Base-by-base conservation (phyloP, 1,284 basidiomycete species). In the Taiwanofungus camphoratus region DNA sequence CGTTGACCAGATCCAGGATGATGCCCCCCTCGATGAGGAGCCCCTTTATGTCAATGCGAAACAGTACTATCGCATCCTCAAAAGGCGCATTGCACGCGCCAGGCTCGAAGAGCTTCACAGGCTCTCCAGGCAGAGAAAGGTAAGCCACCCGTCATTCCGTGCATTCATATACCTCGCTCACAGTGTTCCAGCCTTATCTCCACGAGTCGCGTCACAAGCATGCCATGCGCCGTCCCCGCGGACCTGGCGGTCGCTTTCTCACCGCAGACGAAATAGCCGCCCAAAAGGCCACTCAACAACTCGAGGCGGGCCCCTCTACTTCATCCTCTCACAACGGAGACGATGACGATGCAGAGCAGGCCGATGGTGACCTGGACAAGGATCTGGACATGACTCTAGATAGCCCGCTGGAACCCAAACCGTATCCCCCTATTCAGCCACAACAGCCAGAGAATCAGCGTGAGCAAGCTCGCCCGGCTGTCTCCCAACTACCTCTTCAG, bases 151-250 rank as follows among this genome's bases (percentile, higher is more conserved):
- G 52, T 13, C 40, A 9, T 16, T 33, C 34, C 41, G 21, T 34
- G 19, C 37, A 23, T 34, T 27, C 37, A 16, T 31, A 18, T 29
- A 26, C 42, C 23, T 38, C 39, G 23, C 31, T 31, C 44, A 49
- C 27, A n/a, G 22, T 44, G 41, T 5, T 19, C 32, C 49, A 97
- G 92, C 94, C 94, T 1, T 98, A 97, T 68, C 80, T 97, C 20
- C 94, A 98, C 57, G 94, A 98, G 63, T 95, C 92, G 19, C 82
- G 95, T 35, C 95, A 99, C 71, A 92, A 93, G 54, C 96, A 99
- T 66, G 95, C 95, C 12, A 96, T 98, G 83, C 84, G 93, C 33
- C 80, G 95, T 26, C 95, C 95, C 12, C 77, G 96, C 50, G 95
- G 95, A 1, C 94, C 95, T 29, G 95, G 96, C 21, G 95, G 95